A percentile compares a stretch with the other conserved stretches of the same genome.
Evolutionary conservation across 805 yeast genomes (phyloP).

Genomic region (Metschnikowia chrysomelidarum): DNA sequence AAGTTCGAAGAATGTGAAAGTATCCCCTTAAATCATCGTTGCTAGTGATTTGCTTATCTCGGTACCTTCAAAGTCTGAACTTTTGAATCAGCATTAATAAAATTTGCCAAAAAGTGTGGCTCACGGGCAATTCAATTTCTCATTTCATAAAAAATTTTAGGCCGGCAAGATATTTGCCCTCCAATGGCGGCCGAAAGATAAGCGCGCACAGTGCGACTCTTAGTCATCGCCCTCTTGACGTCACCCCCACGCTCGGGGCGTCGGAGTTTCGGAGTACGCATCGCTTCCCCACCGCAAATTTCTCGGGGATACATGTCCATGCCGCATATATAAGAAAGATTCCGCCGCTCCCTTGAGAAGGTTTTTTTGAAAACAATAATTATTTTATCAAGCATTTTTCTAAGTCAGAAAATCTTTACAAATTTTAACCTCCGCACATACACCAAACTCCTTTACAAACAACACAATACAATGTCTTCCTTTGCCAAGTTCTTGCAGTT

Average conservation of each 20-base stretch:
- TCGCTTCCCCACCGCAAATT: conserved; percentile 9
- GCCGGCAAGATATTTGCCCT: neutral
- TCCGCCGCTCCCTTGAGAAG: neutral
- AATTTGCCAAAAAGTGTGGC: too few species aligned
- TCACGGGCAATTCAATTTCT: neutral
- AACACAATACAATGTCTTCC: conserved; percentile 12
- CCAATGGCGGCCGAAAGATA: conserved; percentile 8
- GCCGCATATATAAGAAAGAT: conserved; percentile 11
- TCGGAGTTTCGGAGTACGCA: conserved; percentile 20
- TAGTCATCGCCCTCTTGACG: conserved; percentile 13
- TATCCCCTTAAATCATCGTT: neutral
- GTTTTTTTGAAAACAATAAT: neutral
- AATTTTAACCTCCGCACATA: conserved; percentile 1
- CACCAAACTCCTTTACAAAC: neutral
- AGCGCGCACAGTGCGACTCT: conserved; percentile 7
- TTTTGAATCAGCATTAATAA: too few species aligned
- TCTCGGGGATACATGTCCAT: conserved; percentile 22
- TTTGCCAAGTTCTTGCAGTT: conserved; percentile 47
- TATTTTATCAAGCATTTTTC: neutral
- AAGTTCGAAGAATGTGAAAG: neutral
- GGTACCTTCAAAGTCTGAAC: neutral
- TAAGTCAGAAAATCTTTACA: neutral
- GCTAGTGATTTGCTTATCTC: neutral
- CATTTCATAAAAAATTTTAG: neutral
- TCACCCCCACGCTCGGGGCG: conserved; percentile 14